These are phyloP conservation scores for Cucurbita maxima DNA, from an alignment of 306 rosid genomes.

Conservation along the genomic window DNA sequence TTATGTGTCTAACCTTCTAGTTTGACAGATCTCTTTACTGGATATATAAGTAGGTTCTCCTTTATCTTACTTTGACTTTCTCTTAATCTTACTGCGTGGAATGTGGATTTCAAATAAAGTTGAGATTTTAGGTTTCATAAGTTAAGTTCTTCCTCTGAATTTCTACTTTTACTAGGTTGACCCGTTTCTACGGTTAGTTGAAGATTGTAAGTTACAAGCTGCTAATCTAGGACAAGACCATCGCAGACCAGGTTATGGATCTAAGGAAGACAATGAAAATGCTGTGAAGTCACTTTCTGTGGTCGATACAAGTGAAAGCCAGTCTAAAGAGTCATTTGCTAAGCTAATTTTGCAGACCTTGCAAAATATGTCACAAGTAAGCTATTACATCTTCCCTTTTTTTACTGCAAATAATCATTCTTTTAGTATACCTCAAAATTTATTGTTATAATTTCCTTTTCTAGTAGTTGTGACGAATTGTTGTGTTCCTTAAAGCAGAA, in stretches of 20 bases:
- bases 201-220: constrained; percentile 46
- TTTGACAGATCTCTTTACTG: background rate
- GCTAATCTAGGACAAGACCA: constrained; percentile 14
- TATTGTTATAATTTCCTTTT: background rate
- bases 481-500: background rate
- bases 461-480: background rate
- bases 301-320: constrained; percentile 14
- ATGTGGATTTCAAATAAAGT: background rate
- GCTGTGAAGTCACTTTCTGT: constrained; percentile 36
- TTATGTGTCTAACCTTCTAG: background rate
- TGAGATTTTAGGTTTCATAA: background rate
- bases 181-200: constrained; percentile 58
- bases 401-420: background rate
- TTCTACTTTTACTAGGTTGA: constrained; percentile 33
- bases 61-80: background rate
- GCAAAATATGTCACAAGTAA: constrained; percentile 35
- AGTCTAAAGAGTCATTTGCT: constrained; percentile 35
- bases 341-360: constrained; percentile 38
- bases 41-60: background rate
- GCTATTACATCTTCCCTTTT: background rate
- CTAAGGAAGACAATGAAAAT: constrained; percentile 60
- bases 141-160: background rate
- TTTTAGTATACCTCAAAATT: background rate
- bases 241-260: constrained; percentile 35
- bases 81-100: too few species aligned